phyloP scores from a whole-genome alignment of 768 basidiomycete species.

The Amanita pseudoporphyria region DNA sequence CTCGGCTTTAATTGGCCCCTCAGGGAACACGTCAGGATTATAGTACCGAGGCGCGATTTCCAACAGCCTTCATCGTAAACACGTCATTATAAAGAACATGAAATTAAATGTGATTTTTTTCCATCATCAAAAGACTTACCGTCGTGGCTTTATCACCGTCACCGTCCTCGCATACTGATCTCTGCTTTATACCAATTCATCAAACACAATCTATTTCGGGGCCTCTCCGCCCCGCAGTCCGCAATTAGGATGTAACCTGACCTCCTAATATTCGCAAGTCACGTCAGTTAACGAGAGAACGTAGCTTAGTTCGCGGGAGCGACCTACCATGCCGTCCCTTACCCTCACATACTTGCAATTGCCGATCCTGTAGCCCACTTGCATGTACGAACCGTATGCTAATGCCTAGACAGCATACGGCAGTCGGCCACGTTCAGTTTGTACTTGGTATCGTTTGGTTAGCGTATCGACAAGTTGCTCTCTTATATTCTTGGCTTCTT shows the following conservation, averaged over 20 bases:
- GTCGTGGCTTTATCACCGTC: conserved; percentile 66
- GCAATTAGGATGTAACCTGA: conserved; percentile 44
- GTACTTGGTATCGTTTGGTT: conserved; percentile 26
- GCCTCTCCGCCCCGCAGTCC: conserved; percentile 63
- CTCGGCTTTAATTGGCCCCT: too few relatives aligned
- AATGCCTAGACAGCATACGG: conserved; percentile 29
- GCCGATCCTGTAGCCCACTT: conserved; percentile 78
- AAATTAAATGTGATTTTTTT: too few relatives aligned
- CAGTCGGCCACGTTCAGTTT: too few relatives aligned
- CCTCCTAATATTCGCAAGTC: not conserved
- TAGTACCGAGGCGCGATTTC: too few relatives aligned
- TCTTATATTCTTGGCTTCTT: conserved; percentile 82
- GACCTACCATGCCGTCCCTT: conserved; percentile 72
- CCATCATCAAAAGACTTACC: conserved; percentile 30
- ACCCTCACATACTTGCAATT: conserved; percentile 72
- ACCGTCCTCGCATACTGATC: conserved; percentile 74
- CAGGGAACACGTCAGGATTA: too few relatives aligned
- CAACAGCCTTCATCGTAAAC: too few relatives aligned
- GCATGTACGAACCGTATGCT: conserved; percentile 88
- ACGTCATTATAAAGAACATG: too few relatives aligned
- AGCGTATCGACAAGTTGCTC: conserved; percentile 61
- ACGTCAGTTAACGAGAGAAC: conserved; percentile 33
- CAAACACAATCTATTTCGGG: conserved; percentile 81
- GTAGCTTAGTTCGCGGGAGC: too few relatives aligned
- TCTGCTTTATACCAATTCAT: conserved; percentile 82